Base-by-base conservation (phyloP, 2,329 filamentous ascomycete species). In the Claviceps sp. region DNA sequence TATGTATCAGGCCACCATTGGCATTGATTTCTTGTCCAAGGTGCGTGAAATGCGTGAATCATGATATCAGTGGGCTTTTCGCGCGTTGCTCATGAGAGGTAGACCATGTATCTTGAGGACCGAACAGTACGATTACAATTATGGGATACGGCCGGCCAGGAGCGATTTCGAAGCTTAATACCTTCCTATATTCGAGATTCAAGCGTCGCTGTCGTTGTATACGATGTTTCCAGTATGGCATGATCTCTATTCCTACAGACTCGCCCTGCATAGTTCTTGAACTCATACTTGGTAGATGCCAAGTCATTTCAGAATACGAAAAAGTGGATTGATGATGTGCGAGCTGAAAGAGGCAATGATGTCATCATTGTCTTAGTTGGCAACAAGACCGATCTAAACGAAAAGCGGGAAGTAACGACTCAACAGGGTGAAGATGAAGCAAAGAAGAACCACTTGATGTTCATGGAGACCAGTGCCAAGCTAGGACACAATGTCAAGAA, bases 51-150 rank as follows among this genome's bases (percentile, higher is more conserved):
- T 87, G 76, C 67, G 61, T 23, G 3, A 34, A 13, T 8, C 23
- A n/a, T 26, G 8, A 26, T 20, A n/a, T 34, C 13, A 5, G 16
- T 44, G 7, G 40, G 20, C 7, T 8, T 42, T 36, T 29, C 8
- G 40, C 42, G 20, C 46, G 23, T 49, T 46, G 29, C 40, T 53
- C 47, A 57, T 50, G 8, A 22, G 14, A 13, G 29, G 7, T 16
- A 67, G 88, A 98, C 93, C 51, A 98, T 98, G 94, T 98, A 98
- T 72, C 85, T 98, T 56, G 93, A 98, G 74, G 93, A 98, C 75
- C 82, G 93, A 67, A 98, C 93, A 43, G 93, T 98, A 56, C 86
- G 94, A 64, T 79, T 98, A 68, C 93, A 98, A 68, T 80, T 98
- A 56, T 98, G 93, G 93, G 93, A 98, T 69, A 98, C 93, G 5